Conservation (phyloP, 2,329 filamentous ascomycete genomes). For the Plenodomus biglobosus region DNA sequence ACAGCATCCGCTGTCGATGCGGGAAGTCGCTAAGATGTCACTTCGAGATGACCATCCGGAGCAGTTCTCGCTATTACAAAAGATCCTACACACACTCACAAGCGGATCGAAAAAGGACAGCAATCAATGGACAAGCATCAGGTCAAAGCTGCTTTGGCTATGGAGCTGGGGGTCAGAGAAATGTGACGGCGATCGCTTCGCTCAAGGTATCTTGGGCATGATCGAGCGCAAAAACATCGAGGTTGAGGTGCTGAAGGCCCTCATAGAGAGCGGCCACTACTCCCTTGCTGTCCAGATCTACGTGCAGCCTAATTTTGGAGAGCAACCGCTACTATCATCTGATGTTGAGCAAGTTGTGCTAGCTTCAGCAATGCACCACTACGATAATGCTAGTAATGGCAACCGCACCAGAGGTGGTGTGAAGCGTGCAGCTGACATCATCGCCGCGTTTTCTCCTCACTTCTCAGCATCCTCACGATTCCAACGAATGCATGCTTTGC, state of each 20-base stretch:
- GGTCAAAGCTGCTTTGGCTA: slow-evolving; percentile 71
- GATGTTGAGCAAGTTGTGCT: slow-evolving; percentile 64
- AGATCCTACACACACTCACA: slow-evolving; percentile 59
- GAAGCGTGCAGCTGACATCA: slow-evolving; percentile 66
- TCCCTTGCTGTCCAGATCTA: slow-evolving; percentile 58
- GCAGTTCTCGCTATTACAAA: slow-evolving; percentile 62
- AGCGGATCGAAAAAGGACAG: slow-evolving; percentile 62
- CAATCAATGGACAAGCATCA: slow-evolving; percentile 51
- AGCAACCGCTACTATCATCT: slow-evolving; percentile 53
- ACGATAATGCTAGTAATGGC: slow-evolving; percentile 80
- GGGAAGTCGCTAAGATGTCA: slow-evolving; percentile 58
- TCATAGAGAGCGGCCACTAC: slow-evolving; percentile 66
- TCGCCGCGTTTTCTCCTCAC: slow-evolving; percentile 64
- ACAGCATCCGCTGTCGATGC: slow-evolving; percentile 46
- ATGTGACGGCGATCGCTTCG: slow-evolving; percentile 41
- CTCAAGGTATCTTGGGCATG: slow-evolving; percentile 58
- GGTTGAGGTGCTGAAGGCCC: slow-evolving; percentile 67
- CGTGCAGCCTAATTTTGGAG: slow-evolving; percentile 59
- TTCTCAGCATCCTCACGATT: slow-evolving; percentile 57
- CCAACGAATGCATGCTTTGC: slow-evolving; percentile 62
- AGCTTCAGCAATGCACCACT: slow-evolving; percentile 66
- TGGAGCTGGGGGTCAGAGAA: slow-evolving; percentile 66
- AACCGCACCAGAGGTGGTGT: slow-evolving; percentile 75
- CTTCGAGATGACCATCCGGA: slow-evolving; percentile 65
- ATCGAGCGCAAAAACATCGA: slow-evolving; percentile 66